Evolutionary conservation across 441 rosid species (phyloP).

Genomic region (Hura crepitans): DNA sequence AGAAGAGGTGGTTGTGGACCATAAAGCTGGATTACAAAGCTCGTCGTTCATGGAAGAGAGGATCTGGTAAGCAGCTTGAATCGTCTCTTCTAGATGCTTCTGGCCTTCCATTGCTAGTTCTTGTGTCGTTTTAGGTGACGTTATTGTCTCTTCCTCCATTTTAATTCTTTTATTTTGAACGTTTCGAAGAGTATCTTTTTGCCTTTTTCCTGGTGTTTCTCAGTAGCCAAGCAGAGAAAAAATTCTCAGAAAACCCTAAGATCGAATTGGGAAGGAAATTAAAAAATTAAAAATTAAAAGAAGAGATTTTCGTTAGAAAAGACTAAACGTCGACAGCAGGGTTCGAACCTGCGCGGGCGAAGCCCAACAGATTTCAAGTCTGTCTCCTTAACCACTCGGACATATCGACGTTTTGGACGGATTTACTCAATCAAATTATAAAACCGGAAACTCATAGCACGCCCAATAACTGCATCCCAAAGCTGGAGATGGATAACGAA

Average conservation of each 20-base stretch:
- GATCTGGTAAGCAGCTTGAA: slow-evolving; percentile 77
- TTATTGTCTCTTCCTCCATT: slow-evolving; percentile 23
- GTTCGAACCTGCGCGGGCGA: slow-evolving; percentile 96
- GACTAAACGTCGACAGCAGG: slow-evolving; percentile 77
- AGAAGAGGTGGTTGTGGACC: slow-evolving; percentile 51
- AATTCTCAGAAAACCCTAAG: not conserved
- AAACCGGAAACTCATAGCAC: too few species aligned
- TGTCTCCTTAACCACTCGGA: slow-evolving; percentile 99
- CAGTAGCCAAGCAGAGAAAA: not conserved
- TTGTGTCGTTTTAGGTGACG: slow-evolving; percentile 51
- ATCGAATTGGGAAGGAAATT: not conserved
- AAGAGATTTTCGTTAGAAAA: too few species aligned
- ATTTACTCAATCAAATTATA: too few species aligned
- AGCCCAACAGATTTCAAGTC: slow-evolving; percentile 98
- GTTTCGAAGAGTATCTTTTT: not conserved
- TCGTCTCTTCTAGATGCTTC: slow-evolving; percentile 80
- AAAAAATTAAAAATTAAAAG: not conserved
- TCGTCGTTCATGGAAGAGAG: slow-evolving; percentile 91
- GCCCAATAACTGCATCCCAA: too few species aligned
- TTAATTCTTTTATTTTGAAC: not conserved
- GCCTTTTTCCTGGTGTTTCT: not conserved
- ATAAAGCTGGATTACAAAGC: slow-evolving; percentile 78
- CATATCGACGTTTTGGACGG: slow-evolving; percentile 86
- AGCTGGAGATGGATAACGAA: slow-evolving; percentile 39
- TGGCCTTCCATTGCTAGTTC: slow-evolving; percentile 88